A percentile compares a stretch with the other conserved stretches of the same genome.
Evolutionary conservation across 2,329 filamentous ascomycete genomes (phyloP).

Genomic region (Ophiosphaerella korrae): DNA sequence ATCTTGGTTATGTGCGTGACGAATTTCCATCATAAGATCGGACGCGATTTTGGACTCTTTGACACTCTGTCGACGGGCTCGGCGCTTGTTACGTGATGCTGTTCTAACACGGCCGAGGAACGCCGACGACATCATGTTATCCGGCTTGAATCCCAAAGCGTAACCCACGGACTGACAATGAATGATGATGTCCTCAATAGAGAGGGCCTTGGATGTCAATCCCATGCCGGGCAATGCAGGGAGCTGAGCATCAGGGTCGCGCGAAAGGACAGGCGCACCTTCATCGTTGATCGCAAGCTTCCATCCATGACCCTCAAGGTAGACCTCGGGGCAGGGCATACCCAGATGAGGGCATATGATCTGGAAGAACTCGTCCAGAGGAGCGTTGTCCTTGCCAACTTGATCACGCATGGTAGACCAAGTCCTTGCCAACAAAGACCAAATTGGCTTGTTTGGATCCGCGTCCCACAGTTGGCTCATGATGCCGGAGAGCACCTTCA

Average conservation of each 20-base stretch:
- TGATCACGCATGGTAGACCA: slow-evolving; percentile 61
- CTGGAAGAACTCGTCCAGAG: slow-evolving; percentile 55
- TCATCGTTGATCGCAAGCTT: slow-evolving; percentile 41
- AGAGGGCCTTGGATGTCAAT: slow-evolving; percentile 33
- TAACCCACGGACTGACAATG: slow-evolving; percentile 34
- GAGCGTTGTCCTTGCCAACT: slow-evolving; percentile 53
- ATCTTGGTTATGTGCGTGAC: too few species aligned
- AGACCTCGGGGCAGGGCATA: slow-evolving; percentile 52
- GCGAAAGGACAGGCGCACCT: slow-evolving; percentile 20
- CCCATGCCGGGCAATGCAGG: slow-evolving; percentile 13
- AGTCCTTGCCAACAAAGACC: slow-evolving; percentile 60
- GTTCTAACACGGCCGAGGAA: slow-evolving; percentile 20
- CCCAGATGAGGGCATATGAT: slow-evolving; percentile 55
- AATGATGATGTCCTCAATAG: slow-evolving; percentile 43
- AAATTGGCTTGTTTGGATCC: slow-evolving; percentile 58
- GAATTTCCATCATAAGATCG: too few species aligned
- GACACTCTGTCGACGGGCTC: slow-evolving; percentile 14
- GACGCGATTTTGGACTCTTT: not conserved
- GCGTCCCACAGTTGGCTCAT: slow-evolving; percentile 57
- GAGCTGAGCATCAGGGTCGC: slow-evolving; percentile 15
- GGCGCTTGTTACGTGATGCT: slow-evolving; percentile 19
- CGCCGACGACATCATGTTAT: slow-evolving; percentile 15
- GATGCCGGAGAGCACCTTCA: slow-evolving; percentile 60
- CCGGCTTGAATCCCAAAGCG: slow-evolving; percentile 16
- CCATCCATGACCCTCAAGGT: slow-evolving; percentile 57